phyloP scores from a whole-genome alignment of 140 eudicot genomes.

The Anethum foeniculum region DNA sequence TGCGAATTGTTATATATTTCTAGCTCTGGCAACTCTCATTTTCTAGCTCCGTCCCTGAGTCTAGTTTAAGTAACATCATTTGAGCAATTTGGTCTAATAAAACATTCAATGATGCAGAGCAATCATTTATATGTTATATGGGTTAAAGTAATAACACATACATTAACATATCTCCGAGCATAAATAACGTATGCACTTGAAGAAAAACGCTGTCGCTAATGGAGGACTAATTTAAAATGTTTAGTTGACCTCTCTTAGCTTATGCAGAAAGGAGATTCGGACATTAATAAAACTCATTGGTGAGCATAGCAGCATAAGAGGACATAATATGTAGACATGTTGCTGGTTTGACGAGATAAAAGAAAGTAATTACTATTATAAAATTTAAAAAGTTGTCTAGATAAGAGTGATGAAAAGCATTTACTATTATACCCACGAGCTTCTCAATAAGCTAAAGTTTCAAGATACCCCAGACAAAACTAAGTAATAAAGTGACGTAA shows the following conservation, averaged over 20 bases:
- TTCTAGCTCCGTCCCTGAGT: too few species aligned
- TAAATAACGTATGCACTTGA: not conserved
- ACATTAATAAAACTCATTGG: not conserved
- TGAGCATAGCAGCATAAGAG: not conserved
- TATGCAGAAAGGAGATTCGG: not conserved
- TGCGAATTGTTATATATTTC: too few species aligned
- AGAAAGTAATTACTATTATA: not conserved
- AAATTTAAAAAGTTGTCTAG: not conserved
- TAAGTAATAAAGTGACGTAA: not conserved
- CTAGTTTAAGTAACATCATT: not conserved
- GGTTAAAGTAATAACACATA: not conserved
- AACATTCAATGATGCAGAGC: not conserved
- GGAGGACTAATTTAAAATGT: not conserved
- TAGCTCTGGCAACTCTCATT: too few species aligned
- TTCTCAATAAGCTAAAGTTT: not conserved
- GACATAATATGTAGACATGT: not conserved
- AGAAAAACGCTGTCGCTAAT: not conserved
- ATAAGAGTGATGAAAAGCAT: not conserved
- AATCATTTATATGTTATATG: not conserved
- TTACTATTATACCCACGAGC: not conserved
- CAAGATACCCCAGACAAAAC: not conserved
- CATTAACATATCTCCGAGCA: not conserved
- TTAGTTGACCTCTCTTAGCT: not conserved
- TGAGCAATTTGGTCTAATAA: not conserved
- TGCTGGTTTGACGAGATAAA: not conserved